Conservation (phyloP, 2,329 filamentous ascomycete genomes). For the Calonectria multiphialidica region DNA sequence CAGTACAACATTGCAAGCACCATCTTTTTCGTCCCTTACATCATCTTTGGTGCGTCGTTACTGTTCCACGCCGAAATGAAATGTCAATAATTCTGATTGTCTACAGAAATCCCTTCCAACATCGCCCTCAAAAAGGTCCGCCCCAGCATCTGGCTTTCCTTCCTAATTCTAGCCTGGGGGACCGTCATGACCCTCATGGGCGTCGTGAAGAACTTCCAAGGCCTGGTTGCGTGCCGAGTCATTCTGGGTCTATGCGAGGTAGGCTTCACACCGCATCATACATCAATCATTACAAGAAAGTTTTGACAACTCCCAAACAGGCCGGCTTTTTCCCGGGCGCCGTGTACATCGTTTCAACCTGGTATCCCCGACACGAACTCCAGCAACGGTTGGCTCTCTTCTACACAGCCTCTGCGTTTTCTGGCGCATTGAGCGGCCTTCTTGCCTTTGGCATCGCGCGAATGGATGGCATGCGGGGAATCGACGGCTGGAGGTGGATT, state of each 20-base stretch:
- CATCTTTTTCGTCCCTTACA: slow-evolving; percentile 69
- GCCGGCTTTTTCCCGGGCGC: slow-evolving; percentile 56
- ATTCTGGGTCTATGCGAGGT: slow-evolving; percentile 48
- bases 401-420: slow-evolving; percentile 50
- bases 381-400: slow-evolving; percentile 48
- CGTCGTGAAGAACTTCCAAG: slow-evolving; percentile 58
- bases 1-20: slow-evolving; percentile 64
- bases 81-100: slow-evolving; percentile 5
- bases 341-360: slow-evolving; percentile 44
- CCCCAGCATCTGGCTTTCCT: slow-evolving; percentile 50
- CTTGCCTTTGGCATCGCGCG: slow-evolving; percentile 57
- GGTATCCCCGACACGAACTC: slow-evolving; percentile 47
- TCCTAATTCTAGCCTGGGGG: slow-evolving; percentile 55
- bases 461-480: slow-evolving; percentile 56
- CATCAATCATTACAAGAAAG: background rate
- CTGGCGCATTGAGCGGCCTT: slow-evolving; percentile 59
- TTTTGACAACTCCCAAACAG: background rate
- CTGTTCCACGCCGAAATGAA: background rate
- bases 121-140: slow-evolving; percentile 50
- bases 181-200: slow-evolving; percentile 57
- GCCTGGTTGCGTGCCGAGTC: slow-evolving; percentile 59
- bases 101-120: slow-evolving; percentile 53
- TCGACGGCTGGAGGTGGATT: slow-evolving; percentile 64
- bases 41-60: slow-evolving; percentile 43
- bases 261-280: background rate